Conservation (phyloP, 768 basidiomycete species). For the Boletus reticulatus region DNA sequence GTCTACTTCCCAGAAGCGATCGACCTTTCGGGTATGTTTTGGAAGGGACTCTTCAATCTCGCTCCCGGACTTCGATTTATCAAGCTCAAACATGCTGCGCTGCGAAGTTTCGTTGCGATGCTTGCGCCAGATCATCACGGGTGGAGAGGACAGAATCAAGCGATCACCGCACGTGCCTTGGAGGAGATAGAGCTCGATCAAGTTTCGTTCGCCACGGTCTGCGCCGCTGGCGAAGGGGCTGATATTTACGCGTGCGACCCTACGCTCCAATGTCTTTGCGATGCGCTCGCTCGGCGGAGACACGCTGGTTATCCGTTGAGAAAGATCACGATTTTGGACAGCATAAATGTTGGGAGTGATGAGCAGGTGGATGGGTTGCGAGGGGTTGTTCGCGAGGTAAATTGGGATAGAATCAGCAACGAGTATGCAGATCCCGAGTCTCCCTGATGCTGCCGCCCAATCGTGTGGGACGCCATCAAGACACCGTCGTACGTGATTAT, state of each 20-base stretch:
- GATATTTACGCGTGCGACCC: background rate
- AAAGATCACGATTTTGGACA: background rate
- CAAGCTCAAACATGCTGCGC: background rate
- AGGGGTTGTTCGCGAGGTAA: background rate
- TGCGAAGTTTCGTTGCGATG: background rate
- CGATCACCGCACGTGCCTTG: background rate
- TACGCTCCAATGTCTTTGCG: background rate
- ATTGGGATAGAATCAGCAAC: background rate
- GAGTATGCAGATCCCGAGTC: background rate
- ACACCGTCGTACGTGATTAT: background rate
- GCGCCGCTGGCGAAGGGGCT: background rate
- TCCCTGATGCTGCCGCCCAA: background rate
- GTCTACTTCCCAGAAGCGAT: background rate
- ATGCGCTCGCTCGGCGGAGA: background rate
- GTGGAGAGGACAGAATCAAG: background rate
- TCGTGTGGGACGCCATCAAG: background rate
- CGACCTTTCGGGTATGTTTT: background rate
- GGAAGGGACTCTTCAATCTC: background rate
- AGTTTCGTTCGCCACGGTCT: background rate
- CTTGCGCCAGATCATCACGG: constrained; percentile 1
- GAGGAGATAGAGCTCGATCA: background rate
- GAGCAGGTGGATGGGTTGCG: background rate
- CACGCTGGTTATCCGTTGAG: background rate
- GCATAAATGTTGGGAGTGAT: background rate
- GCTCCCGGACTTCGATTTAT: background rate